Evolutionary conservation across 2,329 filamentous ascomycete genomes (phyloP), one percentile per base, ranked within the genome.

Genomic region (Fusarium illudens): DNA sequence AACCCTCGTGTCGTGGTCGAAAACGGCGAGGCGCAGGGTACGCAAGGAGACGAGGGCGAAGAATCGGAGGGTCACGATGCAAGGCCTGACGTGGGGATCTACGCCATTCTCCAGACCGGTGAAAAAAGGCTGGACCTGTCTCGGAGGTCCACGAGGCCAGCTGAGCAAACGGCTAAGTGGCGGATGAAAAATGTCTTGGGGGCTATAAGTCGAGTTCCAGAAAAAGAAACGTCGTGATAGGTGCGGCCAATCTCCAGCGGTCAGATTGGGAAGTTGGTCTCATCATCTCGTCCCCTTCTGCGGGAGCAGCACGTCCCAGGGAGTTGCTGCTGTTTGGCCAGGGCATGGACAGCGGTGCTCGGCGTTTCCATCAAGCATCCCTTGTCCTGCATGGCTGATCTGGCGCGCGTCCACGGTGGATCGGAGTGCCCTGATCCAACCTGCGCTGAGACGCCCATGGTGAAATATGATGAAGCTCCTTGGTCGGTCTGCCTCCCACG

Each of bases 21-120:
- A 64, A 71, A 68, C 27, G 42, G 58, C 58, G 58, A 66, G 56
- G 53, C 39, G 51, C 66, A 70, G 62, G 44, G 32, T 25, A 71
- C 30, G 62, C 64, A 67, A 55, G 52, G 58, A 61, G 55, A 54
- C 29, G 29, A 36, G 37, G 19, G 56, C 36, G 20, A 37, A 42
- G 19, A 59, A 57, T 55, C 44, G 42, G 46, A 58, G 54, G 60
- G 58, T 70, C 66, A 66, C 63, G 55, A 66, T 62, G 60, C 56
- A 62, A 50, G 27, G 27, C 51, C 64, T 64, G 59, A 60, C 70
- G 60, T 63, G 60, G 58, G 64, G 60, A 70, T 71, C 52, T 65
- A 66, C 62, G 65, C 62, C 61, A 62, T 52, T 68, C 63, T 63
- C 68, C 66, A 57, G 68, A 73, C 71, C 71, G 71, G 71, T 73